Evolutionary conservation across 306 rosid species (phyloP).

Genomic region (Myrica gale): DNA sequence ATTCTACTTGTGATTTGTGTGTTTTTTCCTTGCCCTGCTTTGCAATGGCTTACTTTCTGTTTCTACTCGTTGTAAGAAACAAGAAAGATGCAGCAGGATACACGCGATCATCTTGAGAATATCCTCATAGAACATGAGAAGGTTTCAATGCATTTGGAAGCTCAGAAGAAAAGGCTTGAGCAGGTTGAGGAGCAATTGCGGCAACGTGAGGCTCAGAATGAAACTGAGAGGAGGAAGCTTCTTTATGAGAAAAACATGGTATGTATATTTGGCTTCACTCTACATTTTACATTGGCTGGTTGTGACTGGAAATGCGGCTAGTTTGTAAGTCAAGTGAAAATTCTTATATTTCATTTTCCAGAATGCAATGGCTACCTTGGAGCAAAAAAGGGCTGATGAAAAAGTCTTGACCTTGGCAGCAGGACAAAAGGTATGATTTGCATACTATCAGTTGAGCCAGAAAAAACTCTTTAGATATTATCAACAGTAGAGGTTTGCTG

Average conservation of each 20-base stretch:
- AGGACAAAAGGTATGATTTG: conserved; percentile 53
- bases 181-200: conserved; percentile 48
- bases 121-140: conserved; percentile 46
- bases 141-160: conserved; percentile 40
- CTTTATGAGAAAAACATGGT: conserved; percentile 52
- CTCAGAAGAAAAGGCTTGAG: conserved; percentile 45
- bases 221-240: conserved; percentile 51
- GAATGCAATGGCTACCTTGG: conserved; percentile 67
- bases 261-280: background rate
- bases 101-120: conserved; percentile 28
- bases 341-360: conserved; percentile 15
- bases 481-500: background rate
- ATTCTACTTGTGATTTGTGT: conserved; percentile 5
- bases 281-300: too few species aligned
- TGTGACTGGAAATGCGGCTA: too few species aligned
- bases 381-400: conserved; percentile 70
- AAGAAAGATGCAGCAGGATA: conserved; percentile 37
- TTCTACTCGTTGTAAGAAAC: conserved; percentile 44
- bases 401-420: conserved; percentile 54
- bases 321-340: too few species aligned
- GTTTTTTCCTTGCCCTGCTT: conserved; percentile 15
- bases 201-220: conserved; percentile 45
- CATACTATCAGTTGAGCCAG: background rate
- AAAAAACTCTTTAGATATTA: background rate
- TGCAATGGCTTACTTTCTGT: conserved; percentile 18